A percentile compares a stretch with the other conserved stretches of the same genome.
phyloP scores from a whole-genome alignment of 306 rosid species.

The Elaeagnus macrophylla region DNA sequence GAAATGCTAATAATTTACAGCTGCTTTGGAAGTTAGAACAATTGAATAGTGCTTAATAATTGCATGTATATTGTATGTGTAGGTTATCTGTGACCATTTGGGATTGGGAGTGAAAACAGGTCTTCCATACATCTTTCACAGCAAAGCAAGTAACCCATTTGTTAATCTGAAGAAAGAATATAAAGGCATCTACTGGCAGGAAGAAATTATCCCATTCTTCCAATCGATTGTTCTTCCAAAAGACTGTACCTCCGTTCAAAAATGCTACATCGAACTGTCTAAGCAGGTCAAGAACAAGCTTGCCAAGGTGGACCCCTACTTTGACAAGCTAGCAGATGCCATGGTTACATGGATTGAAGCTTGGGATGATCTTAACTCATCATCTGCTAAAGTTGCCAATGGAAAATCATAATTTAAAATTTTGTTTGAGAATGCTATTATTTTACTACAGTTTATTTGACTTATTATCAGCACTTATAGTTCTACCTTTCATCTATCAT shows the following conservation, averaged over 20 bases:
- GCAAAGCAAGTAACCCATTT: slow-evolving; percentile 63
- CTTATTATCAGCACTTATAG: slow-evolving; percentile 2
- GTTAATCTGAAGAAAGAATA: slow-evolving; percentile 66
- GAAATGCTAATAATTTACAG: not conserved
- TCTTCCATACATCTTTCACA: slow-evolving; percentile 64
- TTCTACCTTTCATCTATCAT: slow-evolving; percentile 3
- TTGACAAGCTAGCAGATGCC: slow-evolving; percentile 51
- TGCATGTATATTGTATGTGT: not conserved
- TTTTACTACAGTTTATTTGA: not conserved
- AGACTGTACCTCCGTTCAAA: slow-evolving; percentile 75
- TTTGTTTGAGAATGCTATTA: slow-evolving; percentile 1
- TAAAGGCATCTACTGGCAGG: slow-evolving; percentile 72
- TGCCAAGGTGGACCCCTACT: slow-evolving; percentile 71
- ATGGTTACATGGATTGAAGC: slow-evolving; percentile 63
- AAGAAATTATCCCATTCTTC: slow-evolving; percentile 67
- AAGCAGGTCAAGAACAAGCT: slow-evolving; percentile 87
- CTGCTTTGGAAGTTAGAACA: not conserved
- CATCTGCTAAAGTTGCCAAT: slow-evolving; percentile 22
- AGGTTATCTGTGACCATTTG: slow-evolving; percentile 77
- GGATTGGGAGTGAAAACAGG: slow-evolving; percentile 87
- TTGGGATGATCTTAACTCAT: slow-evolving; percentile 54
- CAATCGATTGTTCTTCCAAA: slow-evolving; percentile 46
- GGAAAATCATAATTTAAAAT: slow-evolving; percentile 23
- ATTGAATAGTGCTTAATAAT: not conserved
- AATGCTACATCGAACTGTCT: slow-evolving; percentile 77